Base-by-base conservation (phyloP, 1,284 basidiomycete genomes). In the Ganoderma leucocontextum region DNA sequence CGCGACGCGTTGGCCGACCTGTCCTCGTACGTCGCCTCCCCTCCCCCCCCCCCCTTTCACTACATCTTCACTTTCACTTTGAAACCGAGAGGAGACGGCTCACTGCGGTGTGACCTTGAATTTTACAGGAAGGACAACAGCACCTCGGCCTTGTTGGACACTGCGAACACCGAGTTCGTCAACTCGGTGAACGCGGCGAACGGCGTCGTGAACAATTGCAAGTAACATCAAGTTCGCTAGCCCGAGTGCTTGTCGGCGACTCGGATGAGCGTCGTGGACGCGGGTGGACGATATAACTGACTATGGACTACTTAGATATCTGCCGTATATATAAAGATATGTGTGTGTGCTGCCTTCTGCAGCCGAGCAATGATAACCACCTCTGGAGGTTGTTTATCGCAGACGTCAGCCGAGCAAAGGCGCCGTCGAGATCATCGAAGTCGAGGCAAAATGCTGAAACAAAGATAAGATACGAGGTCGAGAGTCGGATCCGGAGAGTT, bases 121-220 rank as follows among this genome's bases (percentile, higher is more conserved):
- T 25, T 25, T 52, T 22, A 22, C 57, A 71, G 70, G 33, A 62
- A 59, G 35, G 61, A 71, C 57, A 66, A 60, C 36, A 58, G 41
- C 12, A 68, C 70, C 2, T n/a, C 58, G 3, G 62, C 66, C 19
- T 29, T 66, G 38, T 59, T 71, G 13, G 44, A 41, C 22, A 42
- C 25, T 44, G 70, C 67, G 17, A 39, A 59, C 57, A 47, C 38
- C 6, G 62, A 71, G 64, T 55, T 68, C n/a, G 62, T 49, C 22
- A 71, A 71, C 62, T 62, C 70, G 13, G 62, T 25, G 22, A 63
- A 64, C 25, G 70, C 70, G 6, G 70, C 57, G 2, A 63, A 61
- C 36, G 70, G 70, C 12, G 70, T 71, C 41, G 59, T 68, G 22
- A 66, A 44, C 60, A 71, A 71, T 57, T 71, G 70, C 70, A 66